Base-by-base conservation (phyloP, 2,329 filamentous ascomycete species). In the Cordyceps farinosa region DNA sequence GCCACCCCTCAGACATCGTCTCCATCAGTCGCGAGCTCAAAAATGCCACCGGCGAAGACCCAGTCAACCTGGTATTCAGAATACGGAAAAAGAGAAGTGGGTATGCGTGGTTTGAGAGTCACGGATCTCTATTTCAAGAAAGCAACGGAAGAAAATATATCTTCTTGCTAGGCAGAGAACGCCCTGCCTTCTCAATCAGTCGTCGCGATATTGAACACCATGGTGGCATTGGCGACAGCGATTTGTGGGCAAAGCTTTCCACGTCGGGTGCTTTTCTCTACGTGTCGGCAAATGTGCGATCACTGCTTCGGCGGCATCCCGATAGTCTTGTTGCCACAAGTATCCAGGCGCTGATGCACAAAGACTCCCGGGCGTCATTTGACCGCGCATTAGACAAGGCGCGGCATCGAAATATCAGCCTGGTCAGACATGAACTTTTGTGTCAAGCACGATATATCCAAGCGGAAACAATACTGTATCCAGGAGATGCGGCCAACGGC, bases 51-150 rank as follows among this genome's bases (percentile, higher is more conserved):
- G 86, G 84, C 36, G 89, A 90, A 45, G 85, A 85, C 17, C 83
- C 89, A 0, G 89, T 97, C 66, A 96, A 93, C 68, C 87, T 97
- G 30, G 91, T 97, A 0, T 97, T 96, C 75, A 85, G 94, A 40
- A 93, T 97, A 70, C 84, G 92, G 60, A 84, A 92, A 65, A 97
- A 97, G 75, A 84, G 90, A 69, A 93, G 87, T 70, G 94, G 94
- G 0, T 98, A 96, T 72, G 93, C 91, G 62, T 98, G 94, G 94
- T 97, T 98, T 69, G 94, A 98, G 78, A 94, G 92, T 66, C 91
- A 96, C 71, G 94, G 94, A 0, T 91, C 91, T 1, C 80, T 97
- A 34, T 92, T 92, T 7, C 92, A 97, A 71, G 91, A 96, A 76
- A 91, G 91, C 57, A 96, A 96, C 71, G 92, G 93, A 2, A 86